Evolutionary conservation across 495 filamentous ascomycete species (phyloP).

Genomic region (Xylaria acuta): DNA sequence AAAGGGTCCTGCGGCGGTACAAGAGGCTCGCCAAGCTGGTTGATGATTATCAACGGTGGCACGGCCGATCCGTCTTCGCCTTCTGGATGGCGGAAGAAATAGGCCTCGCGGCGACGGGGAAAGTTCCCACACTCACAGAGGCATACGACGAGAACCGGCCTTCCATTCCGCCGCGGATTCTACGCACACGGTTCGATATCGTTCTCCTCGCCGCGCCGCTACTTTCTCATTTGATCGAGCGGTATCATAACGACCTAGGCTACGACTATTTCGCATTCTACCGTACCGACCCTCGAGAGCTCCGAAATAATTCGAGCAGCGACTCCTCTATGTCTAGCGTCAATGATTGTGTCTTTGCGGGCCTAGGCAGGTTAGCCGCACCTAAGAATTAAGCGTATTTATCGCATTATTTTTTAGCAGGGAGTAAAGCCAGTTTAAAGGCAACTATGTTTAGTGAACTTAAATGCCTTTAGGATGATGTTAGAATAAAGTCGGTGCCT

Average conservation of each 20-base stretch:
- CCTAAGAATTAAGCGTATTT: no score
- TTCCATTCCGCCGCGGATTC: conserved; percentile 13
- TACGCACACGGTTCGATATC: neutral
- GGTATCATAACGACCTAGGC: conserved; percentile 19
- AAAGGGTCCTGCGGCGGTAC: conserved; percentile 8
- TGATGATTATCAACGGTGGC: conserved; percentile 19
- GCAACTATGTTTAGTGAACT: no score
- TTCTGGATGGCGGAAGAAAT: conserved; percentile 2
- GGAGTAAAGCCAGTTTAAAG: no score
- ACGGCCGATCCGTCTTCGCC: neutral
- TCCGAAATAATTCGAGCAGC: neutral
- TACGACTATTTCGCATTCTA: conserved; percentile 20
- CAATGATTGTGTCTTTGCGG: no score
- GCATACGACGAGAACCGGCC: neutral
- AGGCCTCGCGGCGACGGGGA: neutral
- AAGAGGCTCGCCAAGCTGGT: neutral
- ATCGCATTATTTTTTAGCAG: no score
- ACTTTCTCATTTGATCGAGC: conserved; percentile 20
- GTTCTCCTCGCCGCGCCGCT: conserved; percentile 11
- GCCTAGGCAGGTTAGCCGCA: no score
- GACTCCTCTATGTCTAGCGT: no score
- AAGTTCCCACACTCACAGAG: neutral
- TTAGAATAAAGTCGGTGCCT: no score
- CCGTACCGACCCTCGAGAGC: neutral
- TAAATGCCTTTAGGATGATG: no score